Evolutionary conservation across 805 yeast genomes (phyloP), one percentile per base, ranked within the genome.

Genomic region (Suhomyces prunicola): DNA sequence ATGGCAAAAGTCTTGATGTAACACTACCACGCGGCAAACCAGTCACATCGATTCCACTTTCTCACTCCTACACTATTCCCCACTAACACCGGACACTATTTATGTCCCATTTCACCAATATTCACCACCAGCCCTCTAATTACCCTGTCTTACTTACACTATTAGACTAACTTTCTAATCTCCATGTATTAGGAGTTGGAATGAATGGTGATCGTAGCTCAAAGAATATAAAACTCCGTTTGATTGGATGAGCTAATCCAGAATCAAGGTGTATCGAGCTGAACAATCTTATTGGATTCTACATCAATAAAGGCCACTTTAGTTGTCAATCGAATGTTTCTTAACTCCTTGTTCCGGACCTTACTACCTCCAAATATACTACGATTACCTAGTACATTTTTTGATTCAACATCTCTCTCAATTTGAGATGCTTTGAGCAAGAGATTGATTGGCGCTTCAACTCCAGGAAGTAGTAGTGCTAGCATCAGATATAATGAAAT

Each of bases 401-500:
- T 74, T 50, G 93, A 70, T 1, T 92, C 65, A 55, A 79, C 78
- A 52, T 87, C 84, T 53, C 96, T 72, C 57, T 29, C 33, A 29
- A 3, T 12, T 4, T 29, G 81, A 5, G 90, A 84, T 29, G 81
- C 86, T 0, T 66, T 88, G 50, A 81, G 77, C 53, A 73, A 77
- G 15, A 81, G 83, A 12, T 67, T 88, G 35, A 6, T 39, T 6
- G 42, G n/a, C 9, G 73, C 74, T 36, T 53, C 49, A 23, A 47
- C 56, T 26, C 41, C 51, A 9, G 62, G 59, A 2, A 41, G 41
- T 68, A 41, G 68, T 70, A 2, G 61, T 84, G 5, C 79, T 85
- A 0, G 79, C 85, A 0, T 76, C 81, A 49, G 96, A 89, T 48
- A 70, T 5, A 83, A 88, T 65, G 96, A 90, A 63, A 74, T 86